A percentile compares a stretch with the other conserved stretches of the same genome.
Conservation (phyloP, 305 asterid genomes). For the Caryopteris hybrid region DNA sequence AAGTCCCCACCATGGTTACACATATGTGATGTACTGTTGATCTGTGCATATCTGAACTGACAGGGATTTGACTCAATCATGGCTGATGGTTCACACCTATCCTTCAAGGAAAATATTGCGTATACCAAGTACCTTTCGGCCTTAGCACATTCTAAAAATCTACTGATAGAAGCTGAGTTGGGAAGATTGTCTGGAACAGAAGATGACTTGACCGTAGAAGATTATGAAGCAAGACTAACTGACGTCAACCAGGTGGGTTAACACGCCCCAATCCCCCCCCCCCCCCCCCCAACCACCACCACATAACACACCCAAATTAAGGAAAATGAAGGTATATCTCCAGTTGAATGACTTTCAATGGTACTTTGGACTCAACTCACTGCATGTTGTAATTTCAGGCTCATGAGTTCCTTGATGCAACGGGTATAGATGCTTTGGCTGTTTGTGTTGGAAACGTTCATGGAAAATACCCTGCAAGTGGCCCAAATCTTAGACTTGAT, state of each 20-base stretch:
- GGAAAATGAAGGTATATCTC: not conserved
- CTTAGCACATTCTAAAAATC: slow-evolving; percentile 57
- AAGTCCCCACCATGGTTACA: not conserved
- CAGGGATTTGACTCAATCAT: slow-evolving; percentile 94
- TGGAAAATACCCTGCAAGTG: slow-evolving; percentile 84
- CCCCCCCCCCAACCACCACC: too few species aligned
- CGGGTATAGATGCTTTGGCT: slow-evolving; percentile 93
- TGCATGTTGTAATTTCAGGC: slow-evolving; percentile 60
- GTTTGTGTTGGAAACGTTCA: slow-evolving; percentile 98
- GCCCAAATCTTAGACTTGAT: slow-evolving; percentile 88
- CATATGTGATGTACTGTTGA: not conserved
- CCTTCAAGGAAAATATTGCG: slow-evolving; percentile 66
- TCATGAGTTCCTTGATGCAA: slow-evolving; percentile 68
- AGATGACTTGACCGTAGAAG: slow-evolving; percentile 86
- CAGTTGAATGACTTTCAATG: not conserved
- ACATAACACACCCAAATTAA: not conserved
- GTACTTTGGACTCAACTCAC: slow-evolving; percentile 1
- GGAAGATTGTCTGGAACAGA: slow-evolving; percentile 98
- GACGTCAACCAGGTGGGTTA: slow-evolving; percentile 69
- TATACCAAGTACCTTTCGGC: slow-evolving; percentile 66
- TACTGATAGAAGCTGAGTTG: slow-evolving; percentile 92
- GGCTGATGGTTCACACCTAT: slow-evolving; percentile 93
- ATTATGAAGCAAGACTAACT: slow-evolving; percentile 84
- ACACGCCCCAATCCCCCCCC: not conserved
- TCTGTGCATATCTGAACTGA: slow-evolving; percentile 12